phyloP scores from a whole-genome alignment of 108 stramenopile species.

The Discostella pseudostelligera region DNA sequence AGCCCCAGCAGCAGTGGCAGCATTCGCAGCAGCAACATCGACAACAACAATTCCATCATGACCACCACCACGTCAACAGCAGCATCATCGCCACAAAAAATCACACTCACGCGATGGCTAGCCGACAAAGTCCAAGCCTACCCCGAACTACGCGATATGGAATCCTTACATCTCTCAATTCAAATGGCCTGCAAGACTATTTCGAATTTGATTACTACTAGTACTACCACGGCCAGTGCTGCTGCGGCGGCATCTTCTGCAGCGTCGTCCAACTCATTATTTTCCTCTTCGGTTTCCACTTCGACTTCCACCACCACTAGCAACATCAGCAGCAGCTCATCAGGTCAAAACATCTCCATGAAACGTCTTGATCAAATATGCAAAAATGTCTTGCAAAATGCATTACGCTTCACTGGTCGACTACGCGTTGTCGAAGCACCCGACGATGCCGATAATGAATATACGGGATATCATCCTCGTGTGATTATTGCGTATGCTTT shows the following conservation, averaged over 20 bases:
- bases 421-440: constrained; percentile 68
- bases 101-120: constrained; percentile 48
- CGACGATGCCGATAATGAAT: constrained; percentile 39
- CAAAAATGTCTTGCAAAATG: constrained; percentile 95
- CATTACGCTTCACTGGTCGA: constrained; percentile 85
- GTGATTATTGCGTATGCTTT: constrained; percentile 85
- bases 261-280: not conserved
- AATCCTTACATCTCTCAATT: constrained; percentile 71
- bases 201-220: constrained; percentile 79
- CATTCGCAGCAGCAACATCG: not conserved
- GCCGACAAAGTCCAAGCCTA: constrained; percentile 48
- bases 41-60: not conserved
- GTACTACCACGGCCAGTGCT: constrained; percentile 44
- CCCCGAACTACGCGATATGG: constrained; percentile 59
- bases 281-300: not conserved
- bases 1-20: constrained; percentile 5
- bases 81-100: constrained; percentile 18
- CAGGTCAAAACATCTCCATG: constrained; percentile 75
- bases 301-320: not conserved
- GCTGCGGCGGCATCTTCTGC: constrained; percentile 7
- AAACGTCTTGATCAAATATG: constrained; percentile 97
- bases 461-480: constrained; percentile 54
- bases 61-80: not conserved
- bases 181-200: constrained; percentile 97
- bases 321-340: not conserved